Conservation (phyloP, 169 alveolate species). For the Plasmodium knowlesi region DNA sequence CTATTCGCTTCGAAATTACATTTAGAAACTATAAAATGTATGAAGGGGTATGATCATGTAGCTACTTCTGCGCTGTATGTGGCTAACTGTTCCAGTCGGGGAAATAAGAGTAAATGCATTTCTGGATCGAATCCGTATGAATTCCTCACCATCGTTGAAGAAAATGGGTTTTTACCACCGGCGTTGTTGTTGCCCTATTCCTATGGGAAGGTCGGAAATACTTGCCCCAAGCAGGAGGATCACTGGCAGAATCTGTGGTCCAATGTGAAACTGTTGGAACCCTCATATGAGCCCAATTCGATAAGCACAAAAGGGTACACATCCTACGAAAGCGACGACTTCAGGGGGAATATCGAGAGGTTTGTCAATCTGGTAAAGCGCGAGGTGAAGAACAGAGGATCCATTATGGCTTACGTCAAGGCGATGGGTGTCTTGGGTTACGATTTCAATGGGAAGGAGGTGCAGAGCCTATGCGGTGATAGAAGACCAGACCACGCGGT, state of each 20-base stretch:
- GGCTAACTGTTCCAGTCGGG: not conserved
- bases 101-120: not conserved
- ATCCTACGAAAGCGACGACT: not conserved
- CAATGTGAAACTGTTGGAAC: not conserved
- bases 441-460: slow-evolving; percentile 66
- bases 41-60: slow-evolving; percentile 11
- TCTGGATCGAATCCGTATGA: slow-evolving; percentile 11
- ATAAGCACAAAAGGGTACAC: not conserved
- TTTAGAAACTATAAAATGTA: slow-evolving; percentile 8
- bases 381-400: slow-evolving; percentile 33
- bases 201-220: not conserved
- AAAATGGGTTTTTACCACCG: not conserved
- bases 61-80: slow-evolving; percentile 7
- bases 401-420: slow-evolving; percentile 33
- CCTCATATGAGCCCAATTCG: not conserved
- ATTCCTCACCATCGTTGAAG: not conserved
- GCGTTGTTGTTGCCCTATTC: not conserved
- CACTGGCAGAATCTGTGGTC: not conserved
- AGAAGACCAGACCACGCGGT: slow-evolving; percentile 43
- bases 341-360: not conserved
- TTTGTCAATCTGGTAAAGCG: slow-evolving; percentile 38
- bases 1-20: slow-evolving; percentile 10
- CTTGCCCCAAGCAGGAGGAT: not conserved
- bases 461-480: slow-evolving; percentile 30
- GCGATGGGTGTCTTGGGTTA: slow-evolving; percentile 13